phyloP scores from a whole-genome alignment of 2,329 filamentous ascomycete species.

The Penicillium sp. region DNA sequence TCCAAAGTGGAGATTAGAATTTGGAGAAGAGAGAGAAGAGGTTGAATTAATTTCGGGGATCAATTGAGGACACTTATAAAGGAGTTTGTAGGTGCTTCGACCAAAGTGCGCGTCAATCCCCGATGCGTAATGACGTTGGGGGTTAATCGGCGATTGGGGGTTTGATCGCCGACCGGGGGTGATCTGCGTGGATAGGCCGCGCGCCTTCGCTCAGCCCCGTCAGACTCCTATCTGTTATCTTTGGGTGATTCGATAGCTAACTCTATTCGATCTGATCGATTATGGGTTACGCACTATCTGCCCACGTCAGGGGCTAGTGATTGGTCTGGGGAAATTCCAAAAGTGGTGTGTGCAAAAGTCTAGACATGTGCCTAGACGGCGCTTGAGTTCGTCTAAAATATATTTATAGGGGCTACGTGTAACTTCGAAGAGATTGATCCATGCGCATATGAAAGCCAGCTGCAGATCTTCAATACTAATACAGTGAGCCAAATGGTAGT shows the following conservation, averaged over 20 bases:
- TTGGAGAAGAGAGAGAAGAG: neutral
- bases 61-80: conserved; percentile 2
- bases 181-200: neutral
- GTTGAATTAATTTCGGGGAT: neutral
- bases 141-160: conserved; percentile 20
- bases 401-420: neutral
- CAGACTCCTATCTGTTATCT: neutral
- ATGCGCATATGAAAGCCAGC: neutral
- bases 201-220: neutral
- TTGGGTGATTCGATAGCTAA: neutral
- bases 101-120: conserved; percentile 7
- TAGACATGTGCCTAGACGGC: too few relatives aligned
- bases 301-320: neutral
- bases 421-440: neutral
- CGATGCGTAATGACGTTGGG: conserved; percentile 10
- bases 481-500: too few relatives aligned
- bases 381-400: too few relatives aligned
- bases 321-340: neutral
- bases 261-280: neutral
- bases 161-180: conserved; percentile 9
- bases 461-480: neutral
- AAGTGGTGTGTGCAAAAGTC: too few relatives aligned
- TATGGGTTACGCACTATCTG: neutral
- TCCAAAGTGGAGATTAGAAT: neutral
- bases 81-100: neutral